Conservation (phyloP, 176 grass and related monocot species). For the Oryza punctata region DNA sequence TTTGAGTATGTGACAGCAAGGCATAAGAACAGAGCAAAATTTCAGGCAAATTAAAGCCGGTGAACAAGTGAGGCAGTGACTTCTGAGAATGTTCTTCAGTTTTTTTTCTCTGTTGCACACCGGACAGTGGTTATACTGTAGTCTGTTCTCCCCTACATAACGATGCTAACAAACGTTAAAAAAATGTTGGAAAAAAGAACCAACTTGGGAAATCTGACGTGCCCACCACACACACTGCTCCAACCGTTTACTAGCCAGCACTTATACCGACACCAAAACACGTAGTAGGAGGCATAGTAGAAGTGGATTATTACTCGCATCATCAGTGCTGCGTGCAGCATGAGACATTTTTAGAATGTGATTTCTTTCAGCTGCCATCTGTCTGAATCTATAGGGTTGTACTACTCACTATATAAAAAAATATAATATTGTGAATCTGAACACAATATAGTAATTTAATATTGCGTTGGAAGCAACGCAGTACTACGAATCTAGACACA, state of each 20-base stretch:
- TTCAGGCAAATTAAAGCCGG: constrained; percentile 30
- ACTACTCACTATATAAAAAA: too few relatives aligned
- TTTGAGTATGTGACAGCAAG: background rate
- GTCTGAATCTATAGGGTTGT: too few relatives aligned
- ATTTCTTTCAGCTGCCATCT: too few relatives aligned
- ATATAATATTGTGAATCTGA: too few relatives aligned
- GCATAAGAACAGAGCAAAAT: background rate
- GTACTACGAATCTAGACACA: too few relatives aligned
- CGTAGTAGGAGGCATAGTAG: background rate
- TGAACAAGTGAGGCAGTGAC: background rate
- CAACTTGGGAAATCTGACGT: background rate
- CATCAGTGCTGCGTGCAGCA: background rate
- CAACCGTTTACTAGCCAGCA: background rate
- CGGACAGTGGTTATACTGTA: background rate
- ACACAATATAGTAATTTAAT: too few relatives aligned
- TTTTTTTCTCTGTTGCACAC: background rate
- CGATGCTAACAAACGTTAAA: background rate
- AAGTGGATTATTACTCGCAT: background rate
- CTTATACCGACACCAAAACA: background rate
- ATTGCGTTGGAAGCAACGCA: too few relatives aligned
- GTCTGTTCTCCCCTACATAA: background rate
- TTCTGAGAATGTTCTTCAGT: constrained; percentile 6
- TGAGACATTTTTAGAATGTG: background rate
- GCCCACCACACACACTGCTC: background rate
- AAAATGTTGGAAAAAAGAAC: background rate